A percentile compares a stretch with the other conserved stretches of the same genome.
Conservation (phyloP, 768 basidiomycete species). For the Tylopilus balloui region DNA sequence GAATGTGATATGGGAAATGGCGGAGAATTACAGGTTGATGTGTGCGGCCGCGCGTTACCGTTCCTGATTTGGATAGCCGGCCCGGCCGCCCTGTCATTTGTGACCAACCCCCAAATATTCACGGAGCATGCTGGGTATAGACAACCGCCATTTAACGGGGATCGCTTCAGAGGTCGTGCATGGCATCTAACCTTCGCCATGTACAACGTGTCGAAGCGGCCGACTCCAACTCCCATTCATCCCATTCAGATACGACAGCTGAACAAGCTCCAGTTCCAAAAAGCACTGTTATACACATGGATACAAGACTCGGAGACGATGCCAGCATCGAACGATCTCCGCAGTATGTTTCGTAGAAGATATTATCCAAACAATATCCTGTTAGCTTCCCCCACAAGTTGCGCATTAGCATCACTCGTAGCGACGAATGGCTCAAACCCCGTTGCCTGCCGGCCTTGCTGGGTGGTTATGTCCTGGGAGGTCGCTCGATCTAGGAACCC, state of each 20-base stretch:
- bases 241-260: background rate
- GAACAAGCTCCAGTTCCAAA: too few relatives aligned
- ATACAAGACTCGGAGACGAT: background rate
- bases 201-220: too few relatives aligned
- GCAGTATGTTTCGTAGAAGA: background rate
- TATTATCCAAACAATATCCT: constrained; percentile 19
- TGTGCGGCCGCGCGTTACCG: constrained; percentile 1
- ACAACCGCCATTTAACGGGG: too few relatives aligned
- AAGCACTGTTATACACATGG: background rate
- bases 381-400: constrained; percentile 29
- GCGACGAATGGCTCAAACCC: constrained; percentile 40
- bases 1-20: constrained; percentile 15
- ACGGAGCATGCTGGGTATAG: too few relatives aligned
- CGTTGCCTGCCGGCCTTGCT: constrained; percentile 36
- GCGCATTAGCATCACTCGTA: constrained; percentile 6
- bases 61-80: constrained; percentile 11
- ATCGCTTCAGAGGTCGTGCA: too few relatives aligned
- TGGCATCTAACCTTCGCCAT: too few relatives aligned
- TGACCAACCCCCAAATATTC: too few relatives aligned
- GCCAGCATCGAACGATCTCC: background rate
- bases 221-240: too few relatives aligned
- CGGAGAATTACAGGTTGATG: constrained; percentile 2
- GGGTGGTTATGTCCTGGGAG: constrained; percentile 29
- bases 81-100: too few relatives aligned
- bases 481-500: constrained; percentile 38